phyloP scores from a whole-genome alignment of 164 flowering plant species.

The Piper longum region DNA sequence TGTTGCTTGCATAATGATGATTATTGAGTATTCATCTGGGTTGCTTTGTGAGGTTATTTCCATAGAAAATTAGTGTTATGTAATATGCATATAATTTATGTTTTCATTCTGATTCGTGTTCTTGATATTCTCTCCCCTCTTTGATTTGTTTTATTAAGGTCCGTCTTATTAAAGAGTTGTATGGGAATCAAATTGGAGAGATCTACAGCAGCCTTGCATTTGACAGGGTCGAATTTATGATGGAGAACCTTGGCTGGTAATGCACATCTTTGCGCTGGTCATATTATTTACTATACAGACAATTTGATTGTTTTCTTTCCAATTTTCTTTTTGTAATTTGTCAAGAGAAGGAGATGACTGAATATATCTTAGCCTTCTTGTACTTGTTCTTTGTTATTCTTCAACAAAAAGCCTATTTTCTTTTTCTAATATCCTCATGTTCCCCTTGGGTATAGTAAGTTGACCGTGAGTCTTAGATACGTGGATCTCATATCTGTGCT shows the following conservation, averaged over 20 bases:
- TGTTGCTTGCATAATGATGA: too few relatives aligned
- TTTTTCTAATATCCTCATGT: not conserved
- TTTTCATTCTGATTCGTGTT: too few relatives aligned
- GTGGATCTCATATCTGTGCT: conserved; percentile 55
- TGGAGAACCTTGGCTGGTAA: conserved; percentile 68
- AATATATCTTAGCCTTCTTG: too few relatives aligned
- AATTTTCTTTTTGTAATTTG: not conserved
- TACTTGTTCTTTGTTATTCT: too few relatives aligned
- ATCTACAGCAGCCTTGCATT: conserved; percentile 82
- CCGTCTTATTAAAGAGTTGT: conserved; percentile 75
- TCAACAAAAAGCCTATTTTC: not conserved
- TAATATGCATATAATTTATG: not conserved
- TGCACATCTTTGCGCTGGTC: not conserved
- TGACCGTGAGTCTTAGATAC: conserved; percentile 67
- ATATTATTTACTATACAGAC: not conserved
- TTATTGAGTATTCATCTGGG: too few relatives aligned
- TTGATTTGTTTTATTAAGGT: conserved; percentile 27
- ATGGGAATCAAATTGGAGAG: conserved; percentile 74
- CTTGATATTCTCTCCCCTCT: not conserved
- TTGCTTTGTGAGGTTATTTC: too few relatives aligned
- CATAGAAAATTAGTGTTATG: too few relatives aligned
- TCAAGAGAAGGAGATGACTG: not conserved
- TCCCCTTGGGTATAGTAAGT: conserved; percentile 43
- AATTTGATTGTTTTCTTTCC: not conserved
- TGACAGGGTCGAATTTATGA: conserved; percentile 66